Conservation (phyloP, 768 basidiomycete species). For the Rhizopogon rudus region DNA sequence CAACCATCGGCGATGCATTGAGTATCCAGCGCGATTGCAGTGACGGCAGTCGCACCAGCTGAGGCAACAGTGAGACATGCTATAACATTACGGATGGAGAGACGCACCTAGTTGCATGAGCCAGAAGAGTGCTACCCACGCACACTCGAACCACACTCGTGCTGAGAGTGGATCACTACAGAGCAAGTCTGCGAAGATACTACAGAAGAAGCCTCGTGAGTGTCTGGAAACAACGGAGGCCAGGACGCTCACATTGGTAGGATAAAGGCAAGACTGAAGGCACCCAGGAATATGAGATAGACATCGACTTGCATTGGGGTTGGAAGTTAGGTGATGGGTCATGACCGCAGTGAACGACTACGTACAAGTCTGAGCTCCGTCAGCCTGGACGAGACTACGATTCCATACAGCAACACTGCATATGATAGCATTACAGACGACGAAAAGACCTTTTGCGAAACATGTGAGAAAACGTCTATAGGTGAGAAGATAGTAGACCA, state of each 20-base stretch:
- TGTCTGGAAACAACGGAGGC: neutral
- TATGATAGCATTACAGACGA: slow-evolving; percentile 60
- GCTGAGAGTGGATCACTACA: slow-evolving; percentile 46
- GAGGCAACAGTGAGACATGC: slow-evolving; percentile 1
- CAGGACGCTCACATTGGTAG: slow-evolving; percentile 49
- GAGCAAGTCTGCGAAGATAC: slow-evolving; percentile 55
- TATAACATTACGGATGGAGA: neutral
- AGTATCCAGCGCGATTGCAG: slow-evolving; percentile 31
- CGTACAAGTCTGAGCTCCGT: slow-evolving; percentile 34
- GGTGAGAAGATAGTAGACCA: neutral
- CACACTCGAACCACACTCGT: slow-evolving; percentile 69
- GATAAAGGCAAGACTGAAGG: slow-evolving; percentile 49
- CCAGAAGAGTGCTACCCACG: slow-evolving; percentile 57
- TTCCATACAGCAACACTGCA: slow-evolving; percentile 71
- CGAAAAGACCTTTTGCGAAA: slow-evolving; percentile 43
- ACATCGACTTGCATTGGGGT: slow-evolving; percentile 44
- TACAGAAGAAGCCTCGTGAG: slow-evolving; percentile 14
- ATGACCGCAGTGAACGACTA: slow-evolving; percentile 5
- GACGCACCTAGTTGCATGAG: slow-evolving; percentile 54
- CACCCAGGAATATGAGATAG: slow-evolving; percentile 58
- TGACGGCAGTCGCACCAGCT: slow-evolving; percentile 52
- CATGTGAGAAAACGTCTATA: neutral
- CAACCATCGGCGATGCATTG: slow-evolving; percentile 32
- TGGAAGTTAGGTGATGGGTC: slow-evolving; percentile 6
- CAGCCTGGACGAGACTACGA: slow-evolving; percentile 39